Conservation (phyloP, 352 stramenopile genomes). For the Pythium guiyangense region DNA sequence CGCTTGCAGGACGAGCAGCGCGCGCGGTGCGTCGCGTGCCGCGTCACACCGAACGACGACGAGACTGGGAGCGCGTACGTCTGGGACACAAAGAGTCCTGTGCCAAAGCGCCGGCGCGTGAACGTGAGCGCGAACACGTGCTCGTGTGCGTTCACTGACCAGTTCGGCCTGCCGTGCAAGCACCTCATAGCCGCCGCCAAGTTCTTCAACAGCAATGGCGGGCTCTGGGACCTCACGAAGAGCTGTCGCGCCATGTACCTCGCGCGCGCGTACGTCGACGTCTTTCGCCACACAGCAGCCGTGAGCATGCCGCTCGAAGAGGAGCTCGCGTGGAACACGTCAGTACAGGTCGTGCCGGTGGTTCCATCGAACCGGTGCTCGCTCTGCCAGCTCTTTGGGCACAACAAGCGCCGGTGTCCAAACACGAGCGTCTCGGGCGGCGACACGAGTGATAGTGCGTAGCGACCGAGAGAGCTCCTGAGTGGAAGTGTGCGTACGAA, state of each 20-base stretch:
- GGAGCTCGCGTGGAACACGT: conserved; percentile 28
- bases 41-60: conserved; percentile 36
- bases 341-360: conserved; percentile 32
- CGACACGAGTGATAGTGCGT: background rate
- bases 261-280: conserved; percentile 23
- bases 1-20: conserved; percentile 26
- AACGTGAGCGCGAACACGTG: conserved; percentile 32
- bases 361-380: conserved; percentile 30
- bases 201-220: conserved; percentile 26
- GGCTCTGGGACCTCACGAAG: conserved; percentile 28
- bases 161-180: conserved; percentile 40
- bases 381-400: conserved; percentile 33
- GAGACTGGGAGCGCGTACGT: conserved; percentile 39
- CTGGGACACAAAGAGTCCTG: conserved; percentile 30
- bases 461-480: too few species aligned
- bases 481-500: too few species aligned
- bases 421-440: background rate
- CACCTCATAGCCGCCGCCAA: conserved; percentile 29
- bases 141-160: conserved; percentile 33
- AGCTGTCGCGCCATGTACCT: conserved; percentile 32
- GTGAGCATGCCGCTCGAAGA: conserved; percentile 41
- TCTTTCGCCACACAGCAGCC: conserved; percentile 22
- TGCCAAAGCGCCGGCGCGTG: conserved; percentile 35
- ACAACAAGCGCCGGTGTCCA: conserved; percentile 30
- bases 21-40: conserved; percentile 24